Base-by-base conservation (phyloP, 2,329 filamentous ascomycete genomes). In the Nectriaceae sp. region DNA sequence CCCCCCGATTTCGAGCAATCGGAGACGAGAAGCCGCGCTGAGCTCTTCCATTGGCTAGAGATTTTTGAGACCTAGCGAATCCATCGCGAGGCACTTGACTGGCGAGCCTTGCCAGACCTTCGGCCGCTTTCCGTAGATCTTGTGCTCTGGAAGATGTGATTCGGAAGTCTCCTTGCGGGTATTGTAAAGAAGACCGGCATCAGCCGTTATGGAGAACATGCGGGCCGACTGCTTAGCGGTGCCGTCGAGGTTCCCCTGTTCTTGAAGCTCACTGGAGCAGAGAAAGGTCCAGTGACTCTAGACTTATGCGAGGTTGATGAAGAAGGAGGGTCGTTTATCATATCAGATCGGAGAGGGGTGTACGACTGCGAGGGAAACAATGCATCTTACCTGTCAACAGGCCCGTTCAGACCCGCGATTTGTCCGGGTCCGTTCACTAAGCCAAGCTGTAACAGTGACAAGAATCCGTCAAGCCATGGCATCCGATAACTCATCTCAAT, bases 341-440 rank as follows among this genome's bases (percentile, higher is more conserved):
- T n/a, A n/a, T n/a, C 40, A 52, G 40, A 40, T 49, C 54, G 51
- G 45, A 44, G 47, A 52, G 40, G 21, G 35, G 21, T 29, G 10
- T 42, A 42, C 46, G 51, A 63, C 48, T 59, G n/a, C 56, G 53
- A 79, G 57, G 62, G 53, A 45, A 61, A 55, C 62, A 44, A 53
- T 40, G 52, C 59, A 63, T 63, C 90, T 87, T 84, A 97, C 93
- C 90, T 95, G 76, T 97, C 93, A 71, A 97, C 75, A 68, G 85
- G 79, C 55, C 90, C 86, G 69, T 95, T 81, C 21, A 87, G 82
- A 62, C 81, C 79, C 65, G 88, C 90, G 56, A 96, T 70, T 71
- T 73, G 81, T 62, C 90, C 89, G 56, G 89, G 89, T 20, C 91
- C 90, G 62, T 78, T 76, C 64, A 93, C 72, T 62, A 85, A 79